Conservation (phyloP, 2,329 filamentous ascomycete species). For the Penicillium sclerotigenum region DNA sequence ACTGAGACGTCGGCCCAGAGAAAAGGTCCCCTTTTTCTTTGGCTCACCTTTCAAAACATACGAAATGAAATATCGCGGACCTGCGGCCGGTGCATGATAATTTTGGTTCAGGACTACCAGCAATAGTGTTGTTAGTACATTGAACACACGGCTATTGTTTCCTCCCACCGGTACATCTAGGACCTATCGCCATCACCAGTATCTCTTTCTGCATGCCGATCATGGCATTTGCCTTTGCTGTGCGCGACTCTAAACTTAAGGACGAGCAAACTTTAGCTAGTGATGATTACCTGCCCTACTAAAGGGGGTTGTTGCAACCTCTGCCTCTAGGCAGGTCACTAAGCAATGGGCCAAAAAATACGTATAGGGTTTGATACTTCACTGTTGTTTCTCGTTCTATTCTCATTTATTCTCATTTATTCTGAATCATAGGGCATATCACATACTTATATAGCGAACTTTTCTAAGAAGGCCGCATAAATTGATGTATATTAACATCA, state of each 20-base stretch:
- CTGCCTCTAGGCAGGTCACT: too few relatives aligned
- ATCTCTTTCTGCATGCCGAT: background rate
- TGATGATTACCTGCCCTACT: background rate
- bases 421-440: too few relatives aligned
- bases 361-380: too few relatives aligned
- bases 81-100: background rate
- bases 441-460: too few relatives aligned
- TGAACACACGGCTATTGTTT: background rate
- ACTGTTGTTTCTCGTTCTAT: too few relatives aligned
- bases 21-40: background rate
- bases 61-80: background rate
- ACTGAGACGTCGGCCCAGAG: background rate
- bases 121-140: background rate
- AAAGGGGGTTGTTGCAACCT: background rate
- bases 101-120: background rate
- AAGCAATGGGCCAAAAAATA: too few relatives aligned
- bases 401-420: too few relatives aligned
- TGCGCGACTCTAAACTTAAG: background rate
- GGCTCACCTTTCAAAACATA: background rate
- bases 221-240: background rate
- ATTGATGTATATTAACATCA: too few relatives aligned
- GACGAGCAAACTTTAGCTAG: background rate
- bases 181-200: background rate
- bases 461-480: too few relatives aligned
- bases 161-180: background rate